phyloP scores from a whole-genome alignment of 1,139 yeast genomes.

The Yamadazyma atmosphaerica region DNA sequence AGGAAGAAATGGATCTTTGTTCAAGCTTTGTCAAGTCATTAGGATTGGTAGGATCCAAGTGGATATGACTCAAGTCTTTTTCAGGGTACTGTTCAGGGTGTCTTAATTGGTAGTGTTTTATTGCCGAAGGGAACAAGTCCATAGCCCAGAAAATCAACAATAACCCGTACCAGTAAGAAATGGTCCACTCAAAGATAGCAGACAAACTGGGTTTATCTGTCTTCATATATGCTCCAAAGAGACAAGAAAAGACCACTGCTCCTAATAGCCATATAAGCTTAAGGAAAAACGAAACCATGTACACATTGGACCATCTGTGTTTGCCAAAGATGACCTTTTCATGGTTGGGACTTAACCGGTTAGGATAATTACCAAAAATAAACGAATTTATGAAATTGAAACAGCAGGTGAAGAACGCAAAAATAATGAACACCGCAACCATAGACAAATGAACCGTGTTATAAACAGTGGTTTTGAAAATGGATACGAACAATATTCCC shows the following conservation, averaged over 20 bases:
- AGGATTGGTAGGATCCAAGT: conserved; percentile 15
- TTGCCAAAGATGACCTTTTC: conserved; percentile 43
- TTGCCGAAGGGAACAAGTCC: conserved; percentile 70
- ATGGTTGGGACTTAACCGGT: conserved; percentile 41
- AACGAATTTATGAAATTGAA: conserved; percentile 62
- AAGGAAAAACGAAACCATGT: conserved; percentile 50
- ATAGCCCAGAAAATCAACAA: conserved; percentile 63
- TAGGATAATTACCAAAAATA: conserved; percentile 57
- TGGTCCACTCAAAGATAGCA: conserved; percentile 77
- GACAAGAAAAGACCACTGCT: conserved; percentile 72
- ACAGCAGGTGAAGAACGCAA: conserved; percentile 62
- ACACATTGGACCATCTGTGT: conserved; percentile 37
- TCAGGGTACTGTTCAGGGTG: conserved; percentile 23
- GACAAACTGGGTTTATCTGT: conserved; percentile 41
- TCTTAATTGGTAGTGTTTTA: conserved; percentile 27
- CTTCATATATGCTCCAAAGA: conserved; percentile 56
- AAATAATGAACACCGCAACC: conserved; percentile 74
- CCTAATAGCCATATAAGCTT: conserved; percentile 65
- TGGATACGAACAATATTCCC: conserved; percentile 73
- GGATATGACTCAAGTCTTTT: conserved; percentile 12
- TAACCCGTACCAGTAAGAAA: conserved; percentile 81
- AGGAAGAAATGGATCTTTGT: conserved; percentile 17
- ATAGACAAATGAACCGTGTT: conserved; percentile 65
- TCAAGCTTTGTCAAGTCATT: conserved; percentile 16
- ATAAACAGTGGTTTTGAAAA: conserved; percentile 65